phyloP scores from a whole-genome alignment of 805 yeast genomes.

The Lachancea mirantina region DNA sequence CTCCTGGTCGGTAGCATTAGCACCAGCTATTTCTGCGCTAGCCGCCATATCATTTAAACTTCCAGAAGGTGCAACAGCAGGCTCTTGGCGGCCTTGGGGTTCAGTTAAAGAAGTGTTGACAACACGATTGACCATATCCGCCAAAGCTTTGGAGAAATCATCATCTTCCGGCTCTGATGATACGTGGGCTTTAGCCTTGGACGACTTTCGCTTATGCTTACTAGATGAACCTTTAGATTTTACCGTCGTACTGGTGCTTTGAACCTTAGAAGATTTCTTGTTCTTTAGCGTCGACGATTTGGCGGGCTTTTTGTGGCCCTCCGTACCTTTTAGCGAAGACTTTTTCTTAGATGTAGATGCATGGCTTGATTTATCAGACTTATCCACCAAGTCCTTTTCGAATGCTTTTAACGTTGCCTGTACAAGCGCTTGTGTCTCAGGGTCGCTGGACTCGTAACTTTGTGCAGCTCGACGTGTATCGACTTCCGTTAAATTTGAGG shows the following conservation, averaged over 20 bases:
- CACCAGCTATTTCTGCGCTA: background rate
- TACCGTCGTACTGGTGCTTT: conserved; percentile 7
- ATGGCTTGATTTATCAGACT: conserved; percentile 10
- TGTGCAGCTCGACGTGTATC: background rate
- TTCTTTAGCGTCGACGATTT: conserved; percentile 1
- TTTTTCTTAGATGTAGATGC: conserved; percentile 7
- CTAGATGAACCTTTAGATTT: too few relatives aligned
- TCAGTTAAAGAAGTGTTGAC: conserved; percentile 34
- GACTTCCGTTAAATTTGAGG: conserved; percentile 4
- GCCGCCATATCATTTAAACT: background rate
- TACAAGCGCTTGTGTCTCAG: conserved; percentile 30
- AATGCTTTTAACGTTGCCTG: conserved; percentile 31
- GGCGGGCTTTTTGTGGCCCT: conserved; percentile 5
- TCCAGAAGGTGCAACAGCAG: background rate
- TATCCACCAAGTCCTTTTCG: conserved; percentile 24
- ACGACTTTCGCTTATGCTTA: conserved; percentile 21
- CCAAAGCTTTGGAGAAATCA: conserved; percentile 46
- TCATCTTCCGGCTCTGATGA: conserved; percentile 19
- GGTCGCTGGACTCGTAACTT: conserved; percentile 15
- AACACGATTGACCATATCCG: conserved; percentile 49
- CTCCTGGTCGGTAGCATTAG: conserved; percentile 18
- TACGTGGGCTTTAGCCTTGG: conserved; percentile 7
- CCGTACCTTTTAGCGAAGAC: conserved; percentile 4
- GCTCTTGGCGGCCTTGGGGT: conserved; percentile 9
- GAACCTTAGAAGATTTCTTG: conserved; percentile 2